Evolutionary conservation across 441 rosid genomes (phyloP), one percentile per base, ranked within the genome.

Genomic region (Populus hybrid): DNA sequence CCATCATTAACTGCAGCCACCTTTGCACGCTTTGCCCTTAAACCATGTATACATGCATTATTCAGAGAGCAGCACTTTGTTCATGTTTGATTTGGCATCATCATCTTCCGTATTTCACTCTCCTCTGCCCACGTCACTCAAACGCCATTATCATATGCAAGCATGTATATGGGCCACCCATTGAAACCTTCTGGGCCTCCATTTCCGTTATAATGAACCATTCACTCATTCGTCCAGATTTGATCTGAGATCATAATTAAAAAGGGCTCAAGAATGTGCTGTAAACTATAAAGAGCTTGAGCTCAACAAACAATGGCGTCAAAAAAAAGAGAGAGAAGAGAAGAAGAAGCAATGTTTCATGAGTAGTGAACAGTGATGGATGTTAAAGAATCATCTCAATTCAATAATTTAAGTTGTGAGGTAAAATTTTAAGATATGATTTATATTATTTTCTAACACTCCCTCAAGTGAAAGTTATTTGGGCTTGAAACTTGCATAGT

Each of bases 1-100:
- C 72, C 82, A 85, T 86, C 78, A 80, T 84, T 82, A 80, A 80
- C 79, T 79, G 81, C 82, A 76, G 70, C 83, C 63, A 72, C 75
- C 67, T 57, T 50, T 10, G 83, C 88, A 80, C 85, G 85, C 88
- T 70, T 75, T 70, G 81, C 80, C 82, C 74, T 32, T 21, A 12
- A 76, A 53, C 50, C 68, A 75, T 75, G 11, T 12, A 24, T 67
- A 35, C 66, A 68, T 40, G 7, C 19, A 42, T 35, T 28, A 16
- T 63, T 30, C 24, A 18, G 34, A 3, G 9, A n/a, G 38, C 66
- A 78, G 78, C 16, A 67, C 53, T 65, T 19, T 30, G 69, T 35
- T 30, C 69, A 64, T 42, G 46, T 14, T 72, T 40, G 26, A 36
- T 53, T 14, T 35, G 73, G 30, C 40, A 67, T n/a, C 34, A 21